Conservation (phyloP, 1,139 yeast species). For the Groenewaldozyma auringiensis region DNA sequence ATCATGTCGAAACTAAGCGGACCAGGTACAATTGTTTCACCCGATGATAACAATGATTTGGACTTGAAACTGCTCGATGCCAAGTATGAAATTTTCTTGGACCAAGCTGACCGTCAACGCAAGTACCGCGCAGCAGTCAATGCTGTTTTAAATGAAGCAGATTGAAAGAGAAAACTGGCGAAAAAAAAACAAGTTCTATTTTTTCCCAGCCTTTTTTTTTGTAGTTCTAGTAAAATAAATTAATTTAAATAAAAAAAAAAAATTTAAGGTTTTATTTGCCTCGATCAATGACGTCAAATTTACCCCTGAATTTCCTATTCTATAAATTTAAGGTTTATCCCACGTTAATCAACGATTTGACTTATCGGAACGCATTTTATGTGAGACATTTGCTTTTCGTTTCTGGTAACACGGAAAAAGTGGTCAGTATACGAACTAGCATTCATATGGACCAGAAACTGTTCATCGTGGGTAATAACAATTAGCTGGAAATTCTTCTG, state of each 20-base stretch:
- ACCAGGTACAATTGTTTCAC: conserved; percentile 69
- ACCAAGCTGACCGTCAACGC: conserved; percentile 76
- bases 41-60: conserved; percentile 48
- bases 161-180: too few relatives aligned
- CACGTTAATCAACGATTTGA: conserved; percentile 16
- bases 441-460: conserved; percentile 74
- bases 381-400: conserved; percentile 70
- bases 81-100: conserved; percentile 78
- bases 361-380: conserved; percentile 40
- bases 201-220: not conserved
- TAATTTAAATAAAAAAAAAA: not conserved
- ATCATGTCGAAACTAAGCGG: conserved; percentile 82
- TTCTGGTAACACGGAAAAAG: conserved; percentile 74
- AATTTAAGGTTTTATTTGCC: too few relatives aligned
- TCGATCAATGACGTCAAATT: not conserved
- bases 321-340: too few relatives aligned
- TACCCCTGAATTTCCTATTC: too few relatives aligned
- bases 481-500: conserved; percentile 90
- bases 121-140: conserved; percentile 67
- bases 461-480: conserved; percentile 94
- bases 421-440: conserved; percentile 86
- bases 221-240: too few relatives aligned
- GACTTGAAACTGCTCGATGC: conserved; percentile 65
- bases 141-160: conserved; percentile 24
- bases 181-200: not conserved